These are phyloP conservation scores for Platanthera guangdongensis DNA, from an alignment of 106 monocot genomes.

Conservation along the genomic window DNA sequence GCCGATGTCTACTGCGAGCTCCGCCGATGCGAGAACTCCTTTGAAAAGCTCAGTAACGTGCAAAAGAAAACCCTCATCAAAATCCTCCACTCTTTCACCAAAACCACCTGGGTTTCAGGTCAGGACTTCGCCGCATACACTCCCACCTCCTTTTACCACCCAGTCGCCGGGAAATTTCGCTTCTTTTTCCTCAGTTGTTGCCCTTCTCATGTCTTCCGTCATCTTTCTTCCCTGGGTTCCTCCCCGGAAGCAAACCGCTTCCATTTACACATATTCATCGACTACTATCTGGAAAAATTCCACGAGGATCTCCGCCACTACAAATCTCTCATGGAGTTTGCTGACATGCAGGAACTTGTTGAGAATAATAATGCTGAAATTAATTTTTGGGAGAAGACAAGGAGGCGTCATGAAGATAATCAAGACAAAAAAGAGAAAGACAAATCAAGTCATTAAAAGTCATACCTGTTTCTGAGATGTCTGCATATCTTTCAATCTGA, in stretches of 20 bases:
- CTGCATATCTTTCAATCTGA: too few relatives aligned
- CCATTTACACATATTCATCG: constrained; percentile 67
- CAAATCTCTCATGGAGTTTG: constrained; percentile 44
- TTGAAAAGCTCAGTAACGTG: constrained; percentile 8
- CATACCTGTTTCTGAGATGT: too few relatives aligned
- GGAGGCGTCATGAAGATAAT: too few relatives aligned
- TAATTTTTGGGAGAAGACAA: too few relatives aligned
- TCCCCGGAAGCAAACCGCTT: constrained; percentile 37
- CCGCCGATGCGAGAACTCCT: constrained; percentile 7
- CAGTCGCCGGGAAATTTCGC: constrained; percentile 50
- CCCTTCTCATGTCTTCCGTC: constrained; percentile 12
- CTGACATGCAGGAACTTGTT: constrained; percentile 69
- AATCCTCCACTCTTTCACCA: constrained; percentile 45
- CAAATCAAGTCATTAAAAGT: too few relatives aligned
- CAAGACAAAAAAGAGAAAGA: too few relatives aligned
- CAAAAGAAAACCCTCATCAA: constrained; percentile 23
- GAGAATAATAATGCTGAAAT: neutral
- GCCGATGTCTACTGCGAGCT: constrained; percentile 5
- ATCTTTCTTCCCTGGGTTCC: constrained; percentile 23
- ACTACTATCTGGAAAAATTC: constrained; percentile 57
- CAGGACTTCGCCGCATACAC: constrained; percentile 85
- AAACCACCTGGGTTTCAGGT: constrained; percentile 61
- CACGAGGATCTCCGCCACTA: constrained; percentile 37
- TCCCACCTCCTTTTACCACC: constrained; percentile 62
- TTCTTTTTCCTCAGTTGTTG: constrained; percentile 38